Evolutionary conservation across 139 green algal genomes (phyloP).

Genomic region (Chlorella sp.): DNA sequence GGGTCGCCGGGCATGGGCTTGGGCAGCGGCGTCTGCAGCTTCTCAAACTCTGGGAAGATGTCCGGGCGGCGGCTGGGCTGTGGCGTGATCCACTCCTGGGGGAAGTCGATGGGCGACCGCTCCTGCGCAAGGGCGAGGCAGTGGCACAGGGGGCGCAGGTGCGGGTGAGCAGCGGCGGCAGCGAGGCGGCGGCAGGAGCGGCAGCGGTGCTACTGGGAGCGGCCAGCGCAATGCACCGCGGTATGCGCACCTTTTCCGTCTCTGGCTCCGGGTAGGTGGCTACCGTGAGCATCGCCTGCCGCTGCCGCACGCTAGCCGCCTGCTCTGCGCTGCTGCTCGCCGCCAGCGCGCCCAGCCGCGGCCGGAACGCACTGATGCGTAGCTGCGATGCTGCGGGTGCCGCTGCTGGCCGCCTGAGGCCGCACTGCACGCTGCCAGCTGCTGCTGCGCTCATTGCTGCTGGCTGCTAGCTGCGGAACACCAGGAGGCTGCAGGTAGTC

Average conservation of each 20-base stretch:
- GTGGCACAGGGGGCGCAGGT: background rate
- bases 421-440: background rate
- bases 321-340: background rate
- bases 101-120: constrained; percentile 79
- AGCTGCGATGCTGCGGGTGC: background rate
- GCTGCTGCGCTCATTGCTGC: background rate
- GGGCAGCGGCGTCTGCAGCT: constrained; percentile 79
- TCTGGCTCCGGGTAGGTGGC: constrained; percentile 74
- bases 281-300: constrained; percentile 24
- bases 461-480: background rate
- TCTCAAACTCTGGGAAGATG: constrained; percentile 96
- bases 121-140: constrained; percentile 42
- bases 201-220: background rate
- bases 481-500: background rate
- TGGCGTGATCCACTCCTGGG: constrained; percentile 93
- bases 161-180: background rate
- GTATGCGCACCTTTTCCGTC: constrained; percentile 72
- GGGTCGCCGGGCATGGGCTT: constrained; percentile 84
- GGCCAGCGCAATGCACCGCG: background rate
- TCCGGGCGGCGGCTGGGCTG: constrained; percentile 88
- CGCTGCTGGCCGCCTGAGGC: background rate
- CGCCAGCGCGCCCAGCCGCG: background rate
- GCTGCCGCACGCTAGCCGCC: background rate
- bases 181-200: background rate
- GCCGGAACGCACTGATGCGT: background rate